These are phyloP conservation scores for Aspergillus unguis DNA, from an alignment of 2,329 filamentous ascomycete genomes.

Conservation along the genomic window DNA sequence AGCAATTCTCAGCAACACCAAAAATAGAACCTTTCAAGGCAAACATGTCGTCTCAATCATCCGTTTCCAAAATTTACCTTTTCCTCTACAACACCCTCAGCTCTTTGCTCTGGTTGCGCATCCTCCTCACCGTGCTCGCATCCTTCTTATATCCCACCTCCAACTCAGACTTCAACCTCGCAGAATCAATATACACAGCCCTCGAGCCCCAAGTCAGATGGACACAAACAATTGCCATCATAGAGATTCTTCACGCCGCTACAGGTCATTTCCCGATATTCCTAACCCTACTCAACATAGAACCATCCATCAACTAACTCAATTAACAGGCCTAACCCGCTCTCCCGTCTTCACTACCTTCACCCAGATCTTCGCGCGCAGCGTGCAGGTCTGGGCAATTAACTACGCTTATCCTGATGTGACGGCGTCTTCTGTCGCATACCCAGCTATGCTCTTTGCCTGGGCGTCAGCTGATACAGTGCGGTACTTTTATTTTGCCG, in stretches of 20 bases:
- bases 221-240: slow-evolving; percentile 25
- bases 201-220: slow-evolving; percentile 26
- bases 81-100: slow-evolving; percentile 24
- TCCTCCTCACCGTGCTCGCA: slow-evolving; percentile 19
- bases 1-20: too few relatives aligned
- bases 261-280: slow-evolving; percentile 14
- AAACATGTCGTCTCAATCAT: slow-evolving; percentile 1
- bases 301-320: slow-evolving; percentile 3
- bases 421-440: slow-evolving; percentile 19
- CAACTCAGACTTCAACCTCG: neutral
- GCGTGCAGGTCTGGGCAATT: slow-evolving; percentile 32
- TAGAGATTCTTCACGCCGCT: slow-evolving; percentile 27
- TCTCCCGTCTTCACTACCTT: slow-evolving; percentile 30
- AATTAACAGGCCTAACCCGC: slow-evolving; percentile 23
- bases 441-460: slow-evolving; percentile 26
- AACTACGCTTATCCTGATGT: slow-evolving; percentile 23
- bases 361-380: slow-evolving; percentile 29
- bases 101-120: slow-evolving; percentile 24
- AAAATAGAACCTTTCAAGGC: neutral
- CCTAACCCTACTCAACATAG: neutral
- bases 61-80: slow-evolving; percentile 20
- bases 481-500: slow-evolving; percentile 27
- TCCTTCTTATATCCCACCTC: slow-evolving; percentile 5
- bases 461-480: slow-evolving; percentile 28
- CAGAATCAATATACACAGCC: slow-evolving; percentile 15